Percentiles rank a stretch among this genome's conserved stretches.
Evolutionary conservation across 2,329 filamentous ascomycete genomes (phyloP).

Genomic region (Trichophyton schoenleinii): DNA sequence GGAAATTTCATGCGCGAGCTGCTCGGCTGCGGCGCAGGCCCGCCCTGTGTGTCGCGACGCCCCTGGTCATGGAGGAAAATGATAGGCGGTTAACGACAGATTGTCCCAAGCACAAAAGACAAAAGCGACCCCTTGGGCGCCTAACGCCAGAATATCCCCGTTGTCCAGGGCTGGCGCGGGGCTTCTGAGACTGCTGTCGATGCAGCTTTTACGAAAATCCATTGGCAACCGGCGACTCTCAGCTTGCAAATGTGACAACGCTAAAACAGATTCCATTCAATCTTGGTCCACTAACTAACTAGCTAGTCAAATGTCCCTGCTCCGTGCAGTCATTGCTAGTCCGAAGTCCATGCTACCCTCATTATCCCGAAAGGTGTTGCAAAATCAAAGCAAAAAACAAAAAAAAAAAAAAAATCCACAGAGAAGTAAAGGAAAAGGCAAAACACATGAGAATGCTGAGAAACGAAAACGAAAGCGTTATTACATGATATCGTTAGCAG

Average conservation of each 20-base stretch:
- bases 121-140: neutral
- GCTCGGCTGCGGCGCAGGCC: constrained; percentile 1
- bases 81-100: constrained; percentile 1
- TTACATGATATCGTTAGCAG: constrained; percentile 3
- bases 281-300: neutral
- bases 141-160: neutral
- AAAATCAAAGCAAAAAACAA: constrained; percentile 8
- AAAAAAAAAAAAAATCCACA: constrained; percentile 11
- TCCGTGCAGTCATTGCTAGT: neutral
- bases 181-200: neutral
- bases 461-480: constrained; percentile 11
- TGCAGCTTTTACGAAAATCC: neutral
- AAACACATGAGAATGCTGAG: constrained; percentile 15
- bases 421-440: constrained; percentile 10
- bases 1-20: constrained; percentile 3
- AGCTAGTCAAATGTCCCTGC: neutral
- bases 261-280: neutral
- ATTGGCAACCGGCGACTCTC: constrained; percentile 1
- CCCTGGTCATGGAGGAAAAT: neutral
- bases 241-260: neutral
- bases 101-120: neutral
- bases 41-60: neutral
- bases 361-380: neutral
- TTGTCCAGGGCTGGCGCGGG: neutral
- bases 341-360: neutral